Evolutionary conservation across 768 basidiomycete genomes (phyloP).

Genomic region (Serendipita sp.): DNA sequence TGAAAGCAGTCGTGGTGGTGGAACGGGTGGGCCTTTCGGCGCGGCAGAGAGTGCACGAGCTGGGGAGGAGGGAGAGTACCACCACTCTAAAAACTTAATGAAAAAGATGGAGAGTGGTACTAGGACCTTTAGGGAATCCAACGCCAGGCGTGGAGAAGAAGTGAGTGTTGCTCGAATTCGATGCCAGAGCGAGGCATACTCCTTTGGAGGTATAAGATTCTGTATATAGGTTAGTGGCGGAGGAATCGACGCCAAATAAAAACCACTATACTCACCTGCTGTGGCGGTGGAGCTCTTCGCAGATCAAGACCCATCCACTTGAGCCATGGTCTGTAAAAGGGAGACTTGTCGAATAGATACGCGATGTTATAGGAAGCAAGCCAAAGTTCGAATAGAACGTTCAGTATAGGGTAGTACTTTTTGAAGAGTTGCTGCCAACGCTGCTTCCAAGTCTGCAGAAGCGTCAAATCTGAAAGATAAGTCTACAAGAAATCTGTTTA

Average conservation of each 20-base stretch:
- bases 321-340: constrained; percentile 85
- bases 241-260: too few species aligned
- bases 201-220: not conserved
- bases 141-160: constrained; percentile 40
- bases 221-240: too few species aligned
- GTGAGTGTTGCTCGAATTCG: constrained; percentile 30
- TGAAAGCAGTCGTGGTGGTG: constrained; percentile 57
- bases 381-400: constrained; percentile 63
- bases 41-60: constrained; percentile 51
- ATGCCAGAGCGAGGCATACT: constrained; percentile 6
- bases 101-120: constrained; percentile 86
- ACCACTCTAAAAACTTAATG: constrained; percentile 96
- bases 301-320: constrained; percentile 71
- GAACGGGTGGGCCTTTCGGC: constrained; percentile 47
- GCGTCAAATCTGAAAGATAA: not conserved
- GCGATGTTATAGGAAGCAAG: constrained; percentile 69
- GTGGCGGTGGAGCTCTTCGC: constrained; percentile 40
- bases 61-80: constrained; percentile 89
- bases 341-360: constrained; percentile 77
- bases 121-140: constrained; percentile 64
- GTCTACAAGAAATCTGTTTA: too few species aligned
- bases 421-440: constrained; percentile 51
- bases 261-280: constrained; percentile 5
- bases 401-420: constrained; percentile 63
- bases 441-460: constrained; percentile 9